phyloP scores from a whole-genome alignment of 176 grass and related monocot genomes.

The Phyllostachys edulis region DNA sequence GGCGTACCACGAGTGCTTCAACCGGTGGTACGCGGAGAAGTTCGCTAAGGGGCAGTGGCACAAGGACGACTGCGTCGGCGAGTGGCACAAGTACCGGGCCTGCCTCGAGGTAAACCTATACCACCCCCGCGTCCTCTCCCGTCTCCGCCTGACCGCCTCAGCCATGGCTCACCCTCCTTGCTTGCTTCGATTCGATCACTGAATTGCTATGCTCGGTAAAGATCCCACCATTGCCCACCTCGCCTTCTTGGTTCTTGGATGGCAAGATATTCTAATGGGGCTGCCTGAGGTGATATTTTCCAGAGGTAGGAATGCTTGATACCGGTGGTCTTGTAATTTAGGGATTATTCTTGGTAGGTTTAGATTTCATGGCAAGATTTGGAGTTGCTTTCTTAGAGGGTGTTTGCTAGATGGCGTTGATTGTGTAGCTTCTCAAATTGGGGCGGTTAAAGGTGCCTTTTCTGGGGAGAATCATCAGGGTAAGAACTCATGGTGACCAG shows the following conservation, averaged over 20 bases:
- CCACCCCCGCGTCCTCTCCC: not conserved
- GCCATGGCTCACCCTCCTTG: not conserved
- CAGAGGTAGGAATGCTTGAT: not conserved
- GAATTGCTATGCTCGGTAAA: not conserved
- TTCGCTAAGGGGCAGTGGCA: conserved; percentile 94
- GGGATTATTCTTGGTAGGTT: not conserved
- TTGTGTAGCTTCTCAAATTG: not conserved
- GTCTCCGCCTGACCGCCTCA: not conserved
- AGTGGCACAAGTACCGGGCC: conserved; percentile 78
- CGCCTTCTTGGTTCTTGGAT: conserved; percentile 28
- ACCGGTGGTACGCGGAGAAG: conserved; percentile 93
- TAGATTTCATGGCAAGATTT: not conserved
- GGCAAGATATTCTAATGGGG: not conserved
- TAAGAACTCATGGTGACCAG: not conserved
- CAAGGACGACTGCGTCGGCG: conserved; percentile 68
- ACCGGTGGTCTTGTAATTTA: not conserved
- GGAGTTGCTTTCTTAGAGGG: not conserved
- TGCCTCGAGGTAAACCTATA: conserved; percentile 62
- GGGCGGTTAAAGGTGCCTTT: not conserved
- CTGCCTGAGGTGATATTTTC: not conserved
- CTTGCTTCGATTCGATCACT: not conserved
- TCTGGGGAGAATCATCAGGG: not conserved
- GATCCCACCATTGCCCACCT: not conserved
- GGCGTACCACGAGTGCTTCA: conserved; percentile 96
- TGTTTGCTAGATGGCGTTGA: not conserved